These are phyloP conservation scores for Carex parvula DNA, from an alignment of 176 grass and related monocot genomes.

Conservation along the genomic window DNA sequence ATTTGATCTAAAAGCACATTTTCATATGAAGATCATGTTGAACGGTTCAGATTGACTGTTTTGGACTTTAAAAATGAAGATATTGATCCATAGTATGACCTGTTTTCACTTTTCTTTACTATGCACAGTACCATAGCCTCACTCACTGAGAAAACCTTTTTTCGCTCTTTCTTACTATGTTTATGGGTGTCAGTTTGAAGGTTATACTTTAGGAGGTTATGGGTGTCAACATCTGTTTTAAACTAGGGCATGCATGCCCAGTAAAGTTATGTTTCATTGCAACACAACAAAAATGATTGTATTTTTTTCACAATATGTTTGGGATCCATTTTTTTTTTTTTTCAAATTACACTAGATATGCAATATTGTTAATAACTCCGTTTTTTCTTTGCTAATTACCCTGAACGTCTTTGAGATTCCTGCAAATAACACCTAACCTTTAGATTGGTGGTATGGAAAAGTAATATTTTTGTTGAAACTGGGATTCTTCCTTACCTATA, in stretches of 20 bases:
- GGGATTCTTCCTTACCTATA: neutral
- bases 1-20: too few species aligned
- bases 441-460: neutral
- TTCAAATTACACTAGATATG: neutral
- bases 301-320: neutral
- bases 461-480: neutral
- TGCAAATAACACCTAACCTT: neutral
- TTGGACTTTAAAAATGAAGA: too few species aligned
- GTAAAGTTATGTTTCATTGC: neutral
- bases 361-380: neutral
- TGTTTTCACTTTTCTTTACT: too few species aligned
- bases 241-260: neutral
- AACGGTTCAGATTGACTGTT: too few species aligned
- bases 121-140: too few species aligned
- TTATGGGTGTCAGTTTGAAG: neutral
- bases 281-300: neutral
- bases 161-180: conserved; percentile 6
- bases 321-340: neutral
- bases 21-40: too few species aligned
- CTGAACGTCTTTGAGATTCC: neutral
- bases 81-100: too few species aligned
- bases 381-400: neutral
- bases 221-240: neutral
- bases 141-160: neutral
- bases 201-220: neutral